phyloP scores from a whole-genome alignment of 306 rosid genomes.

The Canavalia ensiformis region DNA sequence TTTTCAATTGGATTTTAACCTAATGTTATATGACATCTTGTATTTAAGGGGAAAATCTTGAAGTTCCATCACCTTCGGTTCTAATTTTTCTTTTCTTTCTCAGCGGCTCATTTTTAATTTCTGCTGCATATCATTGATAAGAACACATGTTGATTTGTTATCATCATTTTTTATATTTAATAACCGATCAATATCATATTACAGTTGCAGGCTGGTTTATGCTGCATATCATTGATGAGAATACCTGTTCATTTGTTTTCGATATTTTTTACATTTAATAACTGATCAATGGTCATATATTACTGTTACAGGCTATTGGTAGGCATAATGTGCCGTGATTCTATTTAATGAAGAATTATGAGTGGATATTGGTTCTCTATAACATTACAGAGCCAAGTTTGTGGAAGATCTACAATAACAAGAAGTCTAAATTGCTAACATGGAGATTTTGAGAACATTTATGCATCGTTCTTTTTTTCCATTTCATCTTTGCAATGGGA shows the following conservation, averaged over 20 bases:
- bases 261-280: too few relatives aligned
- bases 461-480: slow-evolving; percentile 13
- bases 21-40: slow-evolving; percentile 9
- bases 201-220: too few relatives aligned
- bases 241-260: too few relatives aligned
- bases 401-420: not conserved
- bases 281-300: slow-evolving; percentile 2
- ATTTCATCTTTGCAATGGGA: slow-evolving; percentile 20
- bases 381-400: slow-evolving; percentile 27
- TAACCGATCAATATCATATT: not conserved
- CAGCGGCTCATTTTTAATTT: not conserved
- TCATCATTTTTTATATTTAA: slow-evolving; percentile 17
- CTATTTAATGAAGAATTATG: not conserved
- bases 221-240: too few relatives aligned
- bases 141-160: slow-evolving; percentile 9
- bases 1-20: too few relatives aligned
- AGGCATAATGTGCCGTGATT: not conserved
- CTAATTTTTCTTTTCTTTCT: slow-evolving; percentile 3
- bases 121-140: slow-evolving; percentile 4
- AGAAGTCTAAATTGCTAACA: not conserved
- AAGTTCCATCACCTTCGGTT: not conserved
- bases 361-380: slow-evolving; percentile 19
- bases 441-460: slow-evolving; percentile 24
- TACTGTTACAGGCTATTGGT: slow-evolving; percentile 4
- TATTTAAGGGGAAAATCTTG: slow-evolving; percentile 11